A percentile compares a stretch with the other conserved stretches of the same genome.
phyloP scores from a whole-genome alignment of 208 protist genomes.

The Leishmania major region DNA sequence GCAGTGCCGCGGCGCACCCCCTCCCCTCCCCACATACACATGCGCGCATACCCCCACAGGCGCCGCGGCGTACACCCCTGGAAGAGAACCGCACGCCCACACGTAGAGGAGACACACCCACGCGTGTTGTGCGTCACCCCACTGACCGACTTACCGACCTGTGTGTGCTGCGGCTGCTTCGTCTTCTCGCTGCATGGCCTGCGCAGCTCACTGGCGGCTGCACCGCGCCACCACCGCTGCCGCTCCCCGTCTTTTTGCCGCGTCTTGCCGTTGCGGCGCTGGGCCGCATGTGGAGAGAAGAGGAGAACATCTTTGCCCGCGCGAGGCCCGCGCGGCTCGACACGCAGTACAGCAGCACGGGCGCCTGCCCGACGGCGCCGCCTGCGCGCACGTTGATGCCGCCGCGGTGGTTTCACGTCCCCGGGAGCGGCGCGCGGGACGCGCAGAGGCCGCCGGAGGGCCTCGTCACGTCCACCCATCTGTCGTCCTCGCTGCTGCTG shows the following conservation, averaged over 20 bases:
- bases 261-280: not conserved
- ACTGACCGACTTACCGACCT: not conserved
- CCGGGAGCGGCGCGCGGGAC: slow-evolving; percentile 5
- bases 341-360: slow-evolving; percentile 17
- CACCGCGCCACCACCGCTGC: not conserved
- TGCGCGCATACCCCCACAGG: not conserved
- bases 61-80: not conserved
- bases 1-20: not conserved
- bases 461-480: not conserved
- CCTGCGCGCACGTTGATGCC: not conserved
- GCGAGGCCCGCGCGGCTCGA: slow-evolving; percentile 20
- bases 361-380: not conserved
- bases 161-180: not conserved
- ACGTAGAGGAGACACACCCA: not conserved
- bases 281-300: slow-evolving; percentile 19
- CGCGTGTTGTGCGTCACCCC: not conserved
- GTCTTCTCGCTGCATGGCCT: not conserved
- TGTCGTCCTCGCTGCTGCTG: not conserved
- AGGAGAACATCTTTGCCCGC: slow-evolving; percentile 24
- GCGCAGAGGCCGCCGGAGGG: not conserved
- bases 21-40: not conserved
- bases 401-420: slow-evolving; percentile 26
- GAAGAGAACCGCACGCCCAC: not conserved
- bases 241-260: no score
- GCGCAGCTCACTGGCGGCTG: not conserved